phyloP scores from a whole-genome alignment of 1,139 yeast genomes.

The Candida gigantensis region DNA sequence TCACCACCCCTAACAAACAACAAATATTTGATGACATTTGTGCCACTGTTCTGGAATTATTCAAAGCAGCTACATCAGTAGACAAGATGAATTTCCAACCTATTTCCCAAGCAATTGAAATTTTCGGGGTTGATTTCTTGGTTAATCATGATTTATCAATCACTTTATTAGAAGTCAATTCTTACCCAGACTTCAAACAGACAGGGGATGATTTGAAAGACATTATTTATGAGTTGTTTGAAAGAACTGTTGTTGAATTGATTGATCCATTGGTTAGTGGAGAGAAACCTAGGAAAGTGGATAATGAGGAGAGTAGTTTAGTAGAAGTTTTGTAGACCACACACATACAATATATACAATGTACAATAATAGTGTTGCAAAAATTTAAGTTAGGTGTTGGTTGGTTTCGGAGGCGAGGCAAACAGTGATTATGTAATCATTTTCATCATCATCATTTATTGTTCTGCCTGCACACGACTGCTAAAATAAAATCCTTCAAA shows the following conservation, averaged over 20 bases:
- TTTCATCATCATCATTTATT: too few relatives aligned
- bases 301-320: conserved; percentile 6
- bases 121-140: conserved; percentile 85
- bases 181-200: conserved; percentile 96
- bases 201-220: conserved; percentile 77
- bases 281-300: not conserved
- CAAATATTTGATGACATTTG: conserved; percentile 58
- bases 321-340: conserved; percentile 10
- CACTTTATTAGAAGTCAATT: conserved; percentile 76
- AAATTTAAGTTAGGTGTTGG: too few relatives aligned
- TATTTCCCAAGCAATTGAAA: conserved; percentile 74
- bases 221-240: conserved; percentile 62
- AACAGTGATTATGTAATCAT: too few relatives aligned
- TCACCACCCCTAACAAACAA: conserved; percentile 20
- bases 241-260: conserved; percentile 36
- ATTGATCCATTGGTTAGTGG: conserved; percentile 21
- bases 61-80: conserved; percentile 75
- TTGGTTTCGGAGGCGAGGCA: too few relatives aligned
- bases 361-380: too few relatives aligned
- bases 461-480: too few relatives aligned
- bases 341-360: too few relatives aligned
- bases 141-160: conserved; percentile 60
- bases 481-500: too few relatives aligned
- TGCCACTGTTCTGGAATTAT: conserved; percentile 66
- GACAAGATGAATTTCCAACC: conserved; percentile 92